Conservation (phyloP, 495 filamentous ascomycete genomes). For the Aspergillus taichungensis region DNA sequence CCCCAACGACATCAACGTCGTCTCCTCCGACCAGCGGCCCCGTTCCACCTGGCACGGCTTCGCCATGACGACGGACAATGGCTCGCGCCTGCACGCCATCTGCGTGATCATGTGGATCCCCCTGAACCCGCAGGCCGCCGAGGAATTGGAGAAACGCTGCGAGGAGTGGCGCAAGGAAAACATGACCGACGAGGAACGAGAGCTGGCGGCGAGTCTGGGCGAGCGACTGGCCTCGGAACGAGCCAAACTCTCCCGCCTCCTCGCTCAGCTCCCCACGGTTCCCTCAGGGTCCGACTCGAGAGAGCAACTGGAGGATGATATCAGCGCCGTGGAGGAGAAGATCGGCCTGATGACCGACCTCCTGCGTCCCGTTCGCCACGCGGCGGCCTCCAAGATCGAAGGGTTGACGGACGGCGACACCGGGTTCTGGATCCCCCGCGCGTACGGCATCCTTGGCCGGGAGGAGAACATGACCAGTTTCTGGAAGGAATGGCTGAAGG, state of each 20-base stretch:
- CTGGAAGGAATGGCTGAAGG: conserved; percentile 98
- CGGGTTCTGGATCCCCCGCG: conserved; percentile 91
- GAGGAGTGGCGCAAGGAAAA: conserved; percentile 91
- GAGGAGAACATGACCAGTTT: conserved; percentile 79
- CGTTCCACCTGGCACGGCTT: conserved; percentile 97
- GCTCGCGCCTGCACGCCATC: conserved; percentile 84
- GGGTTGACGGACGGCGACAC: conserved; percentile 93
- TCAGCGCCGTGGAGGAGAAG: conserved; percentile 93
- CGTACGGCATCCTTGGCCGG: conserved; percentile 86
- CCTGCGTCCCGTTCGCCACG: conserved; percentile 83
- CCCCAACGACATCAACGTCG: conserved; percentile 93
- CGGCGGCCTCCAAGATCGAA: conserved; percentile 93
- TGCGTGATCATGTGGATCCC: conserved; percentile 91
- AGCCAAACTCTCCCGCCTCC: conserved; percentile 77
- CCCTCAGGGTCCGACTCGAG: conserved; percentile 72
- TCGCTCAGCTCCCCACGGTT: conserved; percentile 71
- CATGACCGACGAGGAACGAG: conserved; percentile 93
- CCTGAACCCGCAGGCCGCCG: conserved; percentile 69
- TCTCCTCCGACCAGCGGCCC: conserved; percentile 88
- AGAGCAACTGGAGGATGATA: conserved; percentile 83
- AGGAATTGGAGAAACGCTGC: conserved; percentile 81
- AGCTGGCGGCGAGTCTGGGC: conserved; percentile 86
- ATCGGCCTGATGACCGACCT: conserved; percentile 95
- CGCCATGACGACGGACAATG: conserved; percentile 91
- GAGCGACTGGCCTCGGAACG: conserved; percentile 83